Percentiles rank a stretch among this genome's conserved stretches.
These are phyloP conservation scores for Arctostaphylos glauca DNA, from an alignment of 148 eudicot species.

Conservation along the genomic window DNA sequence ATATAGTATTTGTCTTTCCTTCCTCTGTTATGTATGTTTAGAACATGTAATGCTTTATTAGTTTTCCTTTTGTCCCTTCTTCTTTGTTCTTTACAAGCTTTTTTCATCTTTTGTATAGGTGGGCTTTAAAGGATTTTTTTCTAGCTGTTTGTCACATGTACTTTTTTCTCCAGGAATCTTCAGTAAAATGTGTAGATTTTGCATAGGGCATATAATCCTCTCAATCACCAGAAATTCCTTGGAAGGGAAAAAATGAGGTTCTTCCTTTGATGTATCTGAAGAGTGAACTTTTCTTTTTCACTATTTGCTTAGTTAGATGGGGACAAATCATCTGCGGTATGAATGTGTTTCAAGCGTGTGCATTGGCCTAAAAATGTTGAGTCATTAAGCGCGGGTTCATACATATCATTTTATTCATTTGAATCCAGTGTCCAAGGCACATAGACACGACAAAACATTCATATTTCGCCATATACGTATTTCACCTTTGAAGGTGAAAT, in stretches of 20 bases:
- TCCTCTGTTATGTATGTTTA: neutral
- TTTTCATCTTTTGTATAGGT: neutral
- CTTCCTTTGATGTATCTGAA: neutral
- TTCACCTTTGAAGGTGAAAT: too few relatives aligned
- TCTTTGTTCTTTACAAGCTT: neutral
- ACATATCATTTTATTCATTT: too few relatives aligned
- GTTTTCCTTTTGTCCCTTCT: neutral
- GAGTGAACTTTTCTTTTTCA: neutral
- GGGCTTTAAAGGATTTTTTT: neutral
- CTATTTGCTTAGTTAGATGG: neutral
- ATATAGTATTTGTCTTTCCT: slow-evolving; percentile 19
- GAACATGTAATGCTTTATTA: neutral
- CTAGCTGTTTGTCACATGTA: neutral
- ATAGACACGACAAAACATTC: too few relatives aligned
- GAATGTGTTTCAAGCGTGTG: neutral
- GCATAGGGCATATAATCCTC: neutral
- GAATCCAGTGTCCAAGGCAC: too few relatives aligned
- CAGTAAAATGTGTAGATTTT: neutral
- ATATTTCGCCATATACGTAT: too few relatives aligned
- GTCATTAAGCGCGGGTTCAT: too few relatives aligned
- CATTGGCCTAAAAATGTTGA: neutral
- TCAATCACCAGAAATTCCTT: too few relatives aligned
- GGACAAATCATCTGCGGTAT: neutral
- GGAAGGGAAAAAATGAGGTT: too few relatives aligned
- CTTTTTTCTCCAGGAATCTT: neutral